Evolutionary conservation across 1,284 basidiomycete genomes (phyloP).

Genomic region (Tilletia horrida): DNA sequence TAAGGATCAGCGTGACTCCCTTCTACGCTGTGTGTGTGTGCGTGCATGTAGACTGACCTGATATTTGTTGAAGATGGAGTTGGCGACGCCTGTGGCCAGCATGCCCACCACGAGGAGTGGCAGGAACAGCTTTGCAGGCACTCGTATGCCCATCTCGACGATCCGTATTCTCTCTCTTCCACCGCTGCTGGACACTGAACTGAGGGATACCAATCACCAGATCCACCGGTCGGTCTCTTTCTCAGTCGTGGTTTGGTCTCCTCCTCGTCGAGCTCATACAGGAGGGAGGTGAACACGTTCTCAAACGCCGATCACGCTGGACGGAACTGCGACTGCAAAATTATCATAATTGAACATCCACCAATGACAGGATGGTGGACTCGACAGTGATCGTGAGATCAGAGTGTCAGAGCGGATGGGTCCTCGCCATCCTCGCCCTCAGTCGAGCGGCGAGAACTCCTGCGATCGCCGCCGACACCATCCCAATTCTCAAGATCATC

Average conservation of each 20-base stretch:
- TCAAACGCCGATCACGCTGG: no score
- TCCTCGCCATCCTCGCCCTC: conserved; percentile 5
- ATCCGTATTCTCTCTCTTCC: not conserved
- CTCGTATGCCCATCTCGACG: conserved; percentile 10
- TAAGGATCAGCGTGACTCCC: no score
- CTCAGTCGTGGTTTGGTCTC: no score
- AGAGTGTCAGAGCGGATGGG: not conserved
- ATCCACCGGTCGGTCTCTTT: no score
- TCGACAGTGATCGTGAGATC: no score
- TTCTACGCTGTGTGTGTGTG: no score
- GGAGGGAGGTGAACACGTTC: no score
- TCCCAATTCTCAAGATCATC: conserved; percentile 2
- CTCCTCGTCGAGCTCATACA: no score
- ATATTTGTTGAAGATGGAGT: conserved; percentile 53
- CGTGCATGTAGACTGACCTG: conserved; percentile 19
- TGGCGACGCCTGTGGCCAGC: conserved; percentile 59
- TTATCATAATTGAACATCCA: no score
- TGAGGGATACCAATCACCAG: not conserved
- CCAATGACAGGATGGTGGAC: no score
- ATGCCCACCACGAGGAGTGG: conserved; percentile 59
- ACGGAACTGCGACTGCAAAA: no score
- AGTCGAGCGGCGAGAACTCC: not conserved
- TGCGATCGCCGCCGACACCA: conserved; percentile 6
- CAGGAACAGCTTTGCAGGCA: conserved; percentile 29
- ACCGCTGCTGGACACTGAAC: not conserved